Evolutionary conservation across 495 filamentous ascomycete species (phyloP).

Genomic region (Xylaria curta): DNA sequence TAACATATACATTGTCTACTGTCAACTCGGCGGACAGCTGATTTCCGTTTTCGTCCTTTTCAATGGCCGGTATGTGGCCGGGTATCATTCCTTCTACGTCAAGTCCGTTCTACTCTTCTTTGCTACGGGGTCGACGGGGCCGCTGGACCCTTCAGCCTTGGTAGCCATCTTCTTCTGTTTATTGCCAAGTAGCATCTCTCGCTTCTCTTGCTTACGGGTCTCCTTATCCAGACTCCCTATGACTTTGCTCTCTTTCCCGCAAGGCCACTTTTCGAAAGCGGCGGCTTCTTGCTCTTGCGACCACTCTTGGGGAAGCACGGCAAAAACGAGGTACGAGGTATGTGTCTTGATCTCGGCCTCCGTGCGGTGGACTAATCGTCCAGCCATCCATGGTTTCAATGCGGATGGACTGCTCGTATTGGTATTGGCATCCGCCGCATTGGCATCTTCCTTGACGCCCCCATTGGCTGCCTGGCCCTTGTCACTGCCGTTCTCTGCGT

Average conservation of each 20-base stretch:
- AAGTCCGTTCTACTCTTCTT: slow-evolving; percentile 24
- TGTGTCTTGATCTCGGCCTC: slow-evolving; percentile 93
- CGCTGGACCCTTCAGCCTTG: background rate
- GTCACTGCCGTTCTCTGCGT: slow-evolving; percentile 21
- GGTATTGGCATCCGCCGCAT: slow-evolving; percentile 20
- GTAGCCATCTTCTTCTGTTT: slow-evolving; percentile 34
- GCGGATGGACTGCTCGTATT: slow-evolving; percentile 38
- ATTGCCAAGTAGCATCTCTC: slow-evolving; percentile 46
- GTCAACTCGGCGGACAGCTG: too few relatives aligned
- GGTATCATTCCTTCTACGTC: slow-evolving; percentile 11
- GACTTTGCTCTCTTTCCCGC: slow-evolving; percentile 51
- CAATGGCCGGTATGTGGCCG: slow-evolving; percentile 15
- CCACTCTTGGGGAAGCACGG: slow-evolving; percentile 86
- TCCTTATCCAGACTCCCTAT: slow-evolving; percentile 61
- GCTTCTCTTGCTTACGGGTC: slow-evolving; percentile 54
- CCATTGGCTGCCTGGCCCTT: slow-evolving; percentile 21
- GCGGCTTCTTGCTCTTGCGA: slow-evolving; percentile 78
- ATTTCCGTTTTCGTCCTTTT: background rate
- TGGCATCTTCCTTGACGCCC: slow-evolving; percentile 29
- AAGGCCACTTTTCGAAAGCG: slow-evolving; percentile 66
- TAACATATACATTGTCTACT: too few relatives aligned
- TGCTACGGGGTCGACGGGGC: background rate
- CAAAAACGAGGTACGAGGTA: slow-evolving; percentile 95
- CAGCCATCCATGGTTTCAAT: slow-evolving; percentile 59
- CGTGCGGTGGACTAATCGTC: slow-evolving; percentile 75